Base-by-base conservation (phyloP, 805 yeast species). In the Millerozyma miso region DNA sequence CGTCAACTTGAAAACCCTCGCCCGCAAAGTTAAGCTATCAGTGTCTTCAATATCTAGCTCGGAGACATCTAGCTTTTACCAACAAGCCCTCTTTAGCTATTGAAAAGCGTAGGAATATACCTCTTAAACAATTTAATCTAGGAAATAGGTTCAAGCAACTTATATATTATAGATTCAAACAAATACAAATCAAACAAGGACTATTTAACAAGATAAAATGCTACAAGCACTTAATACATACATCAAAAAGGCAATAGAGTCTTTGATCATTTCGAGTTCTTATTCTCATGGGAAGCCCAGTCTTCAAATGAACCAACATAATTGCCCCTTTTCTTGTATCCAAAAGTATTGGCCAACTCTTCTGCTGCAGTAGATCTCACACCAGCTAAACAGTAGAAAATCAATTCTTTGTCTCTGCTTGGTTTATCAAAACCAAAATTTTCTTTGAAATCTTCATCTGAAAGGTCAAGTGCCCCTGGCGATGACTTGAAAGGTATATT, bases 301-400 rank as follows among this genome's bases (percentile, higher is more conserved):
- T 91, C 97, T 55, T 79, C 82, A 64, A 81, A 85, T 10, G 96
- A 85, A 3, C 98, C 98, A 34, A 75, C 65, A 65, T 91, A 91
- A 63, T 89, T 87, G 44, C 90, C 88, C 51, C 97, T 77, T 53
- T 85, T 77, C 39, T 75, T 67, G 65, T 91, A 91, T 8, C 97
- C 98, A 64, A 83, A 88, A 18, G 96, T 85, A 47, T 81, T 78
- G 12, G 98, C 98, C 58, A 91, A 73, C 58, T 88, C 95, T 60
- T 88, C 96, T 35, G 97, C 90, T 48, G 88, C 88, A 36, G 88
- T 76, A 18, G 95, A 84, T 71, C 99, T 81, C 37, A 89, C 85
- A 43, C 99, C 99, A 6, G 86, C 96, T 38, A 85, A 79, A 66
- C 99, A 91, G 68, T 90, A 90, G 66, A 91, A 90, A 34, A 91